phyloP scores from a whole-genome alignment of 2,329 filamentous ascomycete species.

The Lachnellula hyalina region DNA sequence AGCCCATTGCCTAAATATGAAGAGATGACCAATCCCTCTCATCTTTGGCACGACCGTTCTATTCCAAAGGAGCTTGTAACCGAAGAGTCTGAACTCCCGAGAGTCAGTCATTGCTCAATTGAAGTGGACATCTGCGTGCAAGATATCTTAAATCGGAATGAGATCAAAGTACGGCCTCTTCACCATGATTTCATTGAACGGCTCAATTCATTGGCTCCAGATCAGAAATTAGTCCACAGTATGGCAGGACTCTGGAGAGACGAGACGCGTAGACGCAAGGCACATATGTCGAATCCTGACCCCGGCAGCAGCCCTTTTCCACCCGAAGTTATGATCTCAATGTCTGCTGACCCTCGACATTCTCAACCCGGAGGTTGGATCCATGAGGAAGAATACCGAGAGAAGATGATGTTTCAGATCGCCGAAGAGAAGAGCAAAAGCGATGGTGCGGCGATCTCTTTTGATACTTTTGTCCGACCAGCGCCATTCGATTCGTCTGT shows the following conservation, averaged over 20 bases:
- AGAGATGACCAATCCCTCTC: slow-evolving; percentile 52
- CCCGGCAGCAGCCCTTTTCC: slow-evolving; percentile 72
- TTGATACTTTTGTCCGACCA: slow-evolving; percentile 60
- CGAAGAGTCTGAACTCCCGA: slow-evolving; percentile 59
- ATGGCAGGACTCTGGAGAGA: slow-evolving; percentile 93
- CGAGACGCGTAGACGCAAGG: slow-evolving; percentile 74
- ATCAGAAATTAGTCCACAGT: slow-evolving; percentile 83
- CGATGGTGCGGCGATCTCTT: slow-evolving; percentile 43
- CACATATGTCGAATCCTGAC: slow-evolving; percentile 58
- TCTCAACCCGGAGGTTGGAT: slow-evolving; percentile 79
- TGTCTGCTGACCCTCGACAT: slow-evolving; percentile 77
- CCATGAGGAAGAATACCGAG: slow-evolving; percentile 78
- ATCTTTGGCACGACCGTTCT: slow-evolving; percentile 76
- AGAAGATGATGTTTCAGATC: slow-evolving; percentile 59
- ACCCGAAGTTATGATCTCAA: slow-evolving; percentile 74
- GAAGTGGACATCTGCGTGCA: slow-evolving; percentile 88
- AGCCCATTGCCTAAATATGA: slow-evolving; percentile 66
- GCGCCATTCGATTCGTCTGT: slow-evolving; percentile 51
- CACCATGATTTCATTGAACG: slow-evolving; percentile 86
- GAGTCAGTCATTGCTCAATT: slow-evolving; percentile 80
- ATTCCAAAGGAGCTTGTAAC: slow-evolving; percentile 56
- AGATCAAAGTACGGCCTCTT: slow-evolving; percentile 69
- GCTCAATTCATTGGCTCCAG: slow-evolving; percentile 53
- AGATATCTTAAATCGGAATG: slow-evolving; percentile 76
- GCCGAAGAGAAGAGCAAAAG: slow-evolving; percentile 53